Percentiles rank a stretch among this genome's conserved stretches.
Evolutionary conservation across 331 rosid genomes (phyloP).

Genomic region (Acacia concinna): DNA sequence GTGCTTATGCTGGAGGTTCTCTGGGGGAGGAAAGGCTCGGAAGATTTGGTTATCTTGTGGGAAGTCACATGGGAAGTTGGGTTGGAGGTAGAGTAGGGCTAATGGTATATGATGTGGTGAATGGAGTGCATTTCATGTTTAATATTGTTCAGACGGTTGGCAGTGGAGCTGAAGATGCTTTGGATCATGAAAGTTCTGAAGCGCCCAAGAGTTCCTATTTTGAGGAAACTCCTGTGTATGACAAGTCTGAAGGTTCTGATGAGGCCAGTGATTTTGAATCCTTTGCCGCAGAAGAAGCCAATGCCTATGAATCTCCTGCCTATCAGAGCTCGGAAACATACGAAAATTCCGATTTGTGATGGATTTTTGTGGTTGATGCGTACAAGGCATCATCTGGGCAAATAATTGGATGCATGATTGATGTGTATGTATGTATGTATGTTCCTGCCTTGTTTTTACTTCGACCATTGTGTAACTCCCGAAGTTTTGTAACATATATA

Average conservation of each 20-base stretch:
- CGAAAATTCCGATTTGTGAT: constrained; percentile 49
- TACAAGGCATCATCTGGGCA: not conserved
- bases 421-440: constrained; percentile 27
- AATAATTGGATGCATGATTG: constrained; percentile 24
- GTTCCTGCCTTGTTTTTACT: constrained; percentile 20
- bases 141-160: constrained; percentile 38
- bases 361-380: not conserved
- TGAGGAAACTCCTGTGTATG: constrained; percentile 34
- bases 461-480: constrained; percentile 6
- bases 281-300: constrained; percentile 13
- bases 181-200: constrained; percentile 39
- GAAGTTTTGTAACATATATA: not conserved
- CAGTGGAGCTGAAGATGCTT: constrained; percentile 37
- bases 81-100: constrained; percentile 85
- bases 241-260: constrained; percentile 36
- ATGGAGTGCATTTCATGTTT: constrained; percentile 68
- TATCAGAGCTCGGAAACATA: constrained; percentile 49
- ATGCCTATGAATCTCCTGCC: constrained; percentile 31
- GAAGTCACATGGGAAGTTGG: constrained; percentile 96
- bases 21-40: constrained; percentile 73
- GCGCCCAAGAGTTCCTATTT: constrained; percentile 12
- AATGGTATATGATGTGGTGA: constrained; percentile 77
- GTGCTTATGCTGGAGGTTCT: constrained; percentile 72
- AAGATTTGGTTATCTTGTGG: constrained; percentile 82
- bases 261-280: constrained; percentile 36